Evolutionary conservation across 202 grass and related monocot genomes (phyloP), one percentile per base, ranked within the genome.

Genomic region (Setaria viridis): DNA sequence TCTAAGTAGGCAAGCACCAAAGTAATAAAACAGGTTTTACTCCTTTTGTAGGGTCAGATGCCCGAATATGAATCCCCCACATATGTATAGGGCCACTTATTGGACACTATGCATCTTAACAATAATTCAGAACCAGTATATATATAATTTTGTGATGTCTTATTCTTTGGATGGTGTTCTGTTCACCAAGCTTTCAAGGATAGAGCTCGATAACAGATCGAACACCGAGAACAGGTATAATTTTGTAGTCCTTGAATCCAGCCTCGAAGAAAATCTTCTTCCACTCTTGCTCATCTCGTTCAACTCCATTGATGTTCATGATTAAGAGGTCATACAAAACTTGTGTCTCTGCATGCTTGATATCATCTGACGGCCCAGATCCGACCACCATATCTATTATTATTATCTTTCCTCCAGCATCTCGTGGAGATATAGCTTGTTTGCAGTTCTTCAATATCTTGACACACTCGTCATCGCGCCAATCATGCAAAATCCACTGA

Each of bases 181-280:
- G 1, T 19, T 17, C 5, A 54, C 16, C 17, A 20, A 56, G 17
- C 6, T 62, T 68, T 68, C 7, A 67, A n/a, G 66, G 66, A 69
- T 69, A 69, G 66, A 69, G 37, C 37, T 69, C 66, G 17, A 69
- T 69, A 20, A 69, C n/a, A 41, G 66, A 69, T 43, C 66, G 66
- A n/a, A 69, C 66, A 11, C 66, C 66, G 3, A 69, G 66, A n/a
- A 69, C 37, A 10, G 37, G 37, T 11, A 69, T 43, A 43, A 69
- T 69, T 20, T 41, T 69, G 19, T 69, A 69, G 66, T 69, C 37
- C 8, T 69, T 10, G n/a, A 69, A 69, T 4, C 37, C 66, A 43
- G 37, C 37, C 37, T 43, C 37, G 1, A 35, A 20, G 37, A 43
- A n/a, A 41, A 69, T 43, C 66, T 1, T 69, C 37, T 21, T 69